Evolutionary conservation across 176 grass and related monocot genomes (phyloP), one percentile per base, ranked within the genome.

Genomic region (Rhynchospora pubera): DNA sequence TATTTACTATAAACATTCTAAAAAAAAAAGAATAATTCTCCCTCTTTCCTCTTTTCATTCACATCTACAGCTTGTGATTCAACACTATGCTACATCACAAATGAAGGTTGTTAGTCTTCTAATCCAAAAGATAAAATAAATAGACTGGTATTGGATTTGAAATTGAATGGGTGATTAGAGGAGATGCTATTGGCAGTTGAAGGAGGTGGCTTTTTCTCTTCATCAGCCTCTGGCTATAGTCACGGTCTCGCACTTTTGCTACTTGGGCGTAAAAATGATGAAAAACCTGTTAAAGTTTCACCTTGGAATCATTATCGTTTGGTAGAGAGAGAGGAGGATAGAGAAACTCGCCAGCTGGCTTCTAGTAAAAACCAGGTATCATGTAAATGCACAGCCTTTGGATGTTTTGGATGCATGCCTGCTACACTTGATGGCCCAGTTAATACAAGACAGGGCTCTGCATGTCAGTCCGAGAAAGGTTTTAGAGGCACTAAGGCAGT

Each of bases 131-230:
- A 56, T 56, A 56, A 55, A 77, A 16, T 77, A 48, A 77, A 77
- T 55, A 56, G 74, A 87, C 71, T 42, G 87, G 73, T 82, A 65
- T 76, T 53, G 89, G 84, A 84, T 87, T 87, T 70, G 52, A 87
- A 85, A 66, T 85, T 87, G 79, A 71, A 85, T 90, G 87, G 92
- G 87, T 88, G 87, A 98, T 83, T 83, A 90, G 82, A 84, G 82
- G 87, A 94, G 87, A 98, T 98, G 96, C 87, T 98, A 87, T 85
- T 98, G 76, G 90, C 96, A 79, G 96, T 98, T 78, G 96, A 98
- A 94, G 96, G 96, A 90, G 92, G 92, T 39, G 96, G 96, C 11
- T 98, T 98, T 78, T 98, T 98, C 87, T 93, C 92, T 74, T 94
- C 96, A 42, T 98, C 96, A 67, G 92, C 96, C n/a, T 98, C 92